Evolutionary conservation across 495 filamentous ascomycete genomes (phyloP), one percentile per base, ranked within the genome.

Genomic region (Symbiotaphrina buchneri): DNA sequence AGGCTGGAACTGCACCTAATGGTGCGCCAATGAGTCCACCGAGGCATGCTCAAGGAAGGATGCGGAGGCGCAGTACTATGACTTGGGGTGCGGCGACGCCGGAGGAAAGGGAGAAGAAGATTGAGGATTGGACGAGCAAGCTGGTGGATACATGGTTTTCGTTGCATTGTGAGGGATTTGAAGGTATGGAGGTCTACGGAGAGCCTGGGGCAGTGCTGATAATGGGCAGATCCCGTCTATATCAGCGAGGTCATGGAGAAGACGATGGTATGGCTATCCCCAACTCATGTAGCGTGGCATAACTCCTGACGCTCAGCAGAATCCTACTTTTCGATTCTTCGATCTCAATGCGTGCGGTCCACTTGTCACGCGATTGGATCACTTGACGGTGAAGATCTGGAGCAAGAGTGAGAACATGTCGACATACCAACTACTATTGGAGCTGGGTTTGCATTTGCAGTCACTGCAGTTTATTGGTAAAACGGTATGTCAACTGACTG

Each of bases 71-170:
- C 28, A 87, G 74, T 49, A 74, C 71, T 3, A 40, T 71, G 30
- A 67, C 66, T 27, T 75, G 82, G 58, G 62, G 55, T 24, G 68
- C 63, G 37, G 61, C 65, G n/a, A 71, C 62, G 31, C 74, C 78
- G 0, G 56, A 59, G 18, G 61, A 58, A 11, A 47, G 78, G 39
- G 83, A 91, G 58, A 66, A 72, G 41, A 75, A 66, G 40, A 50
- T 92, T 27, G 76, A 87, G 42, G 66, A 80, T 40, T 63, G 73
- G 2, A 67, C 71, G 14, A 64, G 65, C 19, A 64, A 69, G 32
- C 72, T 90, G 56, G 78, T 71, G n/a, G 78, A 93, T 49, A 67
- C 70, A 6, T 94, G 91, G 63, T 90, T 92, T 47, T 74, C 79
- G 0, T 49, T 97, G 16, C 84, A 93, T 51, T 38, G 47, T 23